Evolutionary conservation across 2,329 filamentous ascomycete species (phyloP).

Genomic region (Nectriaceae sp.): DNA sequence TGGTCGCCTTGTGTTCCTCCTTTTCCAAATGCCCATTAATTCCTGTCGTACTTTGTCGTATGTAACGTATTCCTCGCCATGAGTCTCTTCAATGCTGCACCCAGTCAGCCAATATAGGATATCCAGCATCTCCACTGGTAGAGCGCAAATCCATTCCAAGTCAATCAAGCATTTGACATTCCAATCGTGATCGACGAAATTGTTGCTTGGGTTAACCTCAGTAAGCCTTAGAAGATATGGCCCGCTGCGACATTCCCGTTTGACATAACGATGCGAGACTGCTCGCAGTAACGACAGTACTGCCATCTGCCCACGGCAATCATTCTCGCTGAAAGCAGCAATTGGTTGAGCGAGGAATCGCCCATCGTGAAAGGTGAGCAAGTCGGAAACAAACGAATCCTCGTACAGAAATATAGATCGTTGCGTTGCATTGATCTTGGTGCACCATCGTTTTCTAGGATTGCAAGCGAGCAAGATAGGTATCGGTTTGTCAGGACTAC

Average conservation of each 20-base stretch:
- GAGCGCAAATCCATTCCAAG: too few relatives aligned
- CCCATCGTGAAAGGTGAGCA: constrained; percentile 30
- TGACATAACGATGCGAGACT: constrained; percentile 29
- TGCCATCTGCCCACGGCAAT: constrained; percentile 32
- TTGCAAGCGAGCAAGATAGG: constrained; percentile 15
- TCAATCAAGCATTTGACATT: too few relatives aligned
- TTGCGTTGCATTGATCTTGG: constrained; percentile 32
- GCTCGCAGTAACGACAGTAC: constrained; percentile 25
- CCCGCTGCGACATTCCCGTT: constrained; percentile 13
- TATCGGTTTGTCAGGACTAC: constrained; percentile 31
- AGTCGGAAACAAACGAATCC: constrained; percentile 28
- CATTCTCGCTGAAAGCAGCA: constrained; percentile 25
- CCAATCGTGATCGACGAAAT: too few relatives aligned
- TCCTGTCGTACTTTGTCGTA: too few relatives aligned
- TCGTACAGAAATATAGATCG: constrained; percentile 32
- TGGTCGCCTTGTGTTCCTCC: too few relatives aligned
- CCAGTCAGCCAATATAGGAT: too few relatives aligned
- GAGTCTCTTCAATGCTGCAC: too few relatives aligned
- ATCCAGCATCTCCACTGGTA: too few relatives aligned
- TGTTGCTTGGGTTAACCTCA: too few relatives aligned
- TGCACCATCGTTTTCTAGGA: constrained; percentile 35
- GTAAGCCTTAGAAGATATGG: too few relatives aligned
- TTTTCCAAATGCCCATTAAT: too few relatives aligned
- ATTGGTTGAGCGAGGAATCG: constrained; percentile 29
- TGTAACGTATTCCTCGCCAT: too few relatives aligned